These are phyloP conservation scores for Populus tomentosa DNA, from an alignment of 441 rosid genomes.

Conservation along the genomic window DNA sequence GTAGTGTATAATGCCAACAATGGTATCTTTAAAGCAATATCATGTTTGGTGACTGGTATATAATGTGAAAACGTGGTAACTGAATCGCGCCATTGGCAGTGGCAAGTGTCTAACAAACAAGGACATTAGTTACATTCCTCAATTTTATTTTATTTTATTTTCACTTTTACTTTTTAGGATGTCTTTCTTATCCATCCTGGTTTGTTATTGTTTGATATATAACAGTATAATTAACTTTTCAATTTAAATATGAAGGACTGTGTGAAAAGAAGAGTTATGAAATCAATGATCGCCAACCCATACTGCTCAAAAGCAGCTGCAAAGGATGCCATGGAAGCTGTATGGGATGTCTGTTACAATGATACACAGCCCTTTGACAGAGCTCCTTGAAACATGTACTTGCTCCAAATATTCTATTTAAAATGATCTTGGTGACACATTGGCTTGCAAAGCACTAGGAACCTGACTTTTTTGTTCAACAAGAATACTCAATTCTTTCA, in stretches of 20 bases:
- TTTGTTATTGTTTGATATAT: neutral
- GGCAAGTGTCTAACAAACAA: neutral
- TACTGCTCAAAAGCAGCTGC: slow-evolving; percentile 79
- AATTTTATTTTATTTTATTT: too few species aligned
- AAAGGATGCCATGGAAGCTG: slow-evolving; percentile 87
- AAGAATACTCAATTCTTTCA: slow-evolving; percentile 1
- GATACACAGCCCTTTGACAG: slow-evolving; percentile 93
- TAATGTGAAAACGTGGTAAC: neutral
- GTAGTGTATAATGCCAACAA: neutral
- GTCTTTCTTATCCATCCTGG: neutral
- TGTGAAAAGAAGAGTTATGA: slow-evolving; percentile 82
- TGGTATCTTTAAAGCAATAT: too few species aligned
- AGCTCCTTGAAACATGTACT: slow-evolving; percentile 57
- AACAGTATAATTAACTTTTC: slow-evolving; percentile 6
- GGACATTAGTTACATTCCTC: neutral
- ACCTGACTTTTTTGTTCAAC: neutral
- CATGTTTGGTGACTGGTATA: neutral
- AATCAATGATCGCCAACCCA: slow-evolving; percentile 59
- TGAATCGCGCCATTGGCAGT: neutral
- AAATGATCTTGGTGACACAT: neutral
- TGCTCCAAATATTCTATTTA: neutral
- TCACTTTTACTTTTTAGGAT: neutral
- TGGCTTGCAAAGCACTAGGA: neutral
- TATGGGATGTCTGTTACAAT: slow-evolving; percentile 92
- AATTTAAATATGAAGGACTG: slow-evolving; percentile 55